A percentile compares a stretch with the other conserved stretches of the same genome.
These are phyloP conservation scores for Raphanus sativus DNA, from an alignment of 345 rosid genomes.

Conservation along the genomic window DNA sequence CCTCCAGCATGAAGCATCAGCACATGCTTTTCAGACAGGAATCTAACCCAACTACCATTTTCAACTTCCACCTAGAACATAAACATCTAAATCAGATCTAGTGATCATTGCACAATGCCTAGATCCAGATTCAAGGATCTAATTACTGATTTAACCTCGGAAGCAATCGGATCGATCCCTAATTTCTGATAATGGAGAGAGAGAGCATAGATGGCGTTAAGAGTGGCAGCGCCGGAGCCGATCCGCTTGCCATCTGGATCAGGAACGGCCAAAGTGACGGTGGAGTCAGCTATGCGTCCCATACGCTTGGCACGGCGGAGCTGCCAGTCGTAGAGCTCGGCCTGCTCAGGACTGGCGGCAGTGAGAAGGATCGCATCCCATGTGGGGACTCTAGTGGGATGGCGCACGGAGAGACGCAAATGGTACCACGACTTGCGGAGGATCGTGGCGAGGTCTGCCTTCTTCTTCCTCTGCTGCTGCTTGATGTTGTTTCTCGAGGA, in stretches of 20 bases:
- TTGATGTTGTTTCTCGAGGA: constrained; percentile 42
- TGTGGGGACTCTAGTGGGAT: constrained; percentile 83
- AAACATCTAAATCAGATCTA: constrained; percentile 25
- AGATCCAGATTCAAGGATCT: background rate
- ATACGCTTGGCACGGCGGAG: constrained; percentile 76
- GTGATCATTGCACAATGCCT: constrained; percentile 2
- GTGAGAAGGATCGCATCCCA: constrained; percentile 98
- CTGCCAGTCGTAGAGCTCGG: constrained; percentile 89
- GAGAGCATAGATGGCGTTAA: constrained; percentile 79
- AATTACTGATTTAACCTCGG: constrained; percentile 48
- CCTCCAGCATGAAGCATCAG: constrained; percentile 99
- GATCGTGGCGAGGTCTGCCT: constrained; percentile 58
- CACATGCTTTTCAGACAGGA: constrained; percentile 69
- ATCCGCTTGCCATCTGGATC: constrained; percentile 91
- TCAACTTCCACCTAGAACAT: constrained; percentile 49
- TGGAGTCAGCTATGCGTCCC: constrained; percentile 78
- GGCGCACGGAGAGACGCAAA: constrained; percentile 80
- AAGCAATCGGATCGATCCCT: constrained; percentile 31
- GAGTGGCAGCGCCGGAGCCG: constrained; percentile 97
- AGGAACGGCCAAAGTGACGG: constrained; percentile 84
- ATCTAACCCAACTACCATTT: constrained; percentile 46
- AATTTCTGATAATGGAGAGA: constrained; percentile 49
- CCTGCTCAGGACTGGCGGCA: constrained; percentile 97
- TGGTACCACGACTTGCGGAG: constrained; percentile 95
- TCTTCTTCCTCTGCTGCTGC: constrained; percentile 55